A percentile compares a stretch with the other conserved stretches of the same genome.
phyloP scores from a whole-genome alignment of 352 stramenopile species.

The Pythium chondricola region DNA sequence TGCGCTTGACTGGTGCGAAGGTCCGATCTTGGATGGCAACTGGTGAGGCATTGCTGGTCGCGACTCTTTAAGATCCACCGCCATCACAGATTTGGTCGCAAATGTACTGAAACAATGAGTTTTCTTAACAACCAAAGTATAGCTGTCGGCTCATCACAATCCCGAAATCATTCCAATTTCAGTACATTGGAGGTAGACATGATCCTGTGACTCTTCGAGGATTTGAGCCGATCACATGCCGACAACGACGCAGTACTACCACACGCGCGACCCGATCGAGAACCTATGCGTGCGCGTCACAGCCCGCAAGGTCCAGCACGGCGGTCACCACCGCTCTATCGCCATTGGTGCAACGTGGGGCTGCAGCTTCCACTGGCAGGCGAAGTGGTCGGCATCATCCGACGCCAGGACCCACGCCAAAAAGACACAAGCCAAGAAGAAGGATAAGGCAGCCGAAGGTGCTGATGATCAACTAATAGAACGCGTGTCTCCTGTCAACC shows the following conservation, averaged over 20 bases:
- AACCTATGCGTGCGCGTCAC: constrained; percentile 51
- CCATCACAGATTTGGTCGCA: not conserved
- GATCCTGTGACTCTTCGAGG: too few relatives aligned
- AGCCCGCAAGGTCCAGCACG: constrained; percentile 44
- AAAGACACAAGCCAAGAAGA: not conserved
- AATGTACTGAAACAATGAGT: too few relatives aligned
- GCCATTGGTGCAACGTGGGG: constrained; percentile 28
- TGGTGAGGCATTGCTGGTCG: not conserved
- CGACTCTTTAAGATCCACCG: constrained; percentile 14
- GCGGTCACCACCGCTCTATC: constrained; percentile 1
- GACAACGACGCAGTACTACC: constrained; percentile 46
- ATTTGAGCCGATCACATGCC: not conserved
- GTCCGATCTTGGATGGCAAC: not conserved
- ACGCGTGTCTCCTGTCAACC: not conserved
- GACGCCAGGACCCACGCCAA: not conserved
- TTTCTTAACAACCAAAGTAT: too few relatives aligned
- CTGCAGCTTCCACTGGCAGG: constrained; percentile 52
- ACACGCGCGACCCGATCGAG: constrained; percentile 70
- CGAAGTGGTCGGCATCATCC: constrained; percentile 9
- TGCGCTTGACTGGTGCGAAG: too few relatives aligned
- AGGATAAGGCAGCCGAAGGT: not conserved
- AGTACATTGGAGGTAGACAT: too few relatives aligned
- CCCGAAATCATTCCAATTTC: too few relatives aligned
- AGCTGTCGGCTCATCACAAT: too few relatives aligned
- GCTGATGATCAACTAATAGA: too few relatives aligned